Evolutionary conservation across 306 rosid genomes (phyloP), one percentile per base, ranked within the genome.

Genomic region (Styphnolobium japonicum): DNA sequence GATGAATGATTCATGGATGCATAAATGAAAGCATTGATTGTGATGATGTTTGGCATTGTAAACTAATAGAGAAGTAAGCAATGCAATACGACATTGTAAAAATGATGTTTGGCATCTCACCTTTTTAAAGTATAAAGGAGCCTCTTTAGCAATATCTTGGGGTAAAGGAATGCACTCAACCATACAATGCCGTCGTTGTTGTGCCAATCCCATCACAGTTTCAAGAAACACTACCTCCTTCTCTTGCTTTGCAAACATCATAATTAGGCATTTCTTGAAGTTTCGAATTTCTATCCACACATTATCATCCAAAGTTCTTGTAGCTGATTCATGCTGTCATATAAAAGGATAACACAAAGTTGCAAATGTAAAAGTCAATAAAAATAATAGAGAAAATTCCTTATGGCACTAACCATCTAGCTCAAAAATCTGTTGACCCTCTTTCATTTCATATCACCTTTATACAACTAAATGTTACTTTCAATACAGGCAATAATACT

Each of bases 171-270:
- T 85, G 81, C 98, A 92, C 80, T 92, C 98, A 12, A 95, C 81
- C 87, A 90, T 79, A 80, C 97, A 95, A 69, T 89, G 98, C 5
- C 91, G 83, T 0, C 92, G 89, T 61, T 95, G 94, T 72, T 95
- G 88, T 19, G 93, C 89, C 85, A 95, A 95, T 46, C 88, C 90
- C 90, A 92, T 83, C 77, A 89, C 96, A 31, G 98, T 95, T 85
- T 92, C 96, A 42, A 95, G 98, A 84, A 95, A 95, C 57, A 95
- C 92, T 0, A 86, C 92, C 9, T 95, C 97, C 85, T 88, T 91
- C 81, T 88, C 97, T 87, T 95, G 95, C 86, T 89, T 80, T 15
- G 91, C 90, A 80, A 92, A 95, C 98, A 95, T 92, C 94, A 92
- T 91, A 68, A 95, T 89, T 36, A 95, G 92, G 81, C 98, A 92